Evolutionary conservation across 257 asterid species (phyloP).

Genomic region (Jasminum sambac): DNA sequence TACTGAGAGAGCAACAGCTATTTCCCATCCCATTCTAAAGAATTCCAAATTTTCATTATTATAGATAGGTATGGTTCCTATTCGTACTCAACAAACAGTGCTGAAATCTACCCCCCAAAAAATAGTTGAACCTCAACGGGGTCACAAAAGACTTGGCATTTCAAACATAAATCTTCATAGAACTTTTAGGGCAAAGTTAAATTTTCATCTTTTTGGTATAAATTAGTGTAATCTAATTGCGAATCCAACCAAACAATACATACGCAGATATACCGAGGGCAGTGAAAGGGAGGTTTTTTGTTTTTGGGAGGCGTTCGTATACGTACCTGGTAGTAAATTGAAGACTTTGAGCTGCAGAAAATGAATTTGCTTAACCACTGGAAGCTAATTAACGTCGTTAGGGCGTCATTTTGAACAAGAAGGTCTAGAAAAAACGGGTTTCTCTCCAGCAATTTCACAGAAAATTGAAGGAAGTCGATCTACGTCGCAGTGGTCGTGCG

Average conservation of each 20-base stretch:
- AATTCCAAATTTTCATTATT: no score
- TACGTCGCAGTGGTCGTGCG: no score
- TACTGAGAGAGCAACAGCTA: no score
- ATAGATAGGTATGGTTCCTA: neutral
- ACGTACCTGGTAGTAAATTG: neutral
- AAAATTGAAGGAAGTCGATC: no score
- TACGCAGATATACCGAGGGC: neutral
- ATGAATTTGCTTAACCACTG: no score
- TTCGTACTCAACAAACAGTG: neutral
- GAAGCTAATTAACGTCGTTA: no score
- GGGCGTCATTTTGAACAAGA: no score
- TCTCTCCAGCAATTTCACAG: no score
- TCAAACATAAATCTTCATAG: neutral
- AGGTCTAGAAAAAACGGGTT: no score
- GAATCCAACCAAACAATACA: neutral
- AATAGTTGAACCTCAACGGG: neutral
- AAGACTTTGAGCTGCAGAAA: no score
- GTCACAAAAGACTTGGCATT: neutral
- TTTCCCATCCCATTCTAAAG: no score
- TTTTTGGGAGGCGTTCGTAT: neutral
- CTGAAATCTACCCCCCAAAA: no score
- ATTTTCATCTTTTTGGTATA: neutral
- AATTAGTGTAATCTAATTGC: neutral
- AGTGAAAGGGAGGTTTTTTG: neutral
- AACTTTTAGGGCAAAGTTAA: neutral